Conservation (phyloP, 106 monocot species). For the Allium fistulosum region DNA sequence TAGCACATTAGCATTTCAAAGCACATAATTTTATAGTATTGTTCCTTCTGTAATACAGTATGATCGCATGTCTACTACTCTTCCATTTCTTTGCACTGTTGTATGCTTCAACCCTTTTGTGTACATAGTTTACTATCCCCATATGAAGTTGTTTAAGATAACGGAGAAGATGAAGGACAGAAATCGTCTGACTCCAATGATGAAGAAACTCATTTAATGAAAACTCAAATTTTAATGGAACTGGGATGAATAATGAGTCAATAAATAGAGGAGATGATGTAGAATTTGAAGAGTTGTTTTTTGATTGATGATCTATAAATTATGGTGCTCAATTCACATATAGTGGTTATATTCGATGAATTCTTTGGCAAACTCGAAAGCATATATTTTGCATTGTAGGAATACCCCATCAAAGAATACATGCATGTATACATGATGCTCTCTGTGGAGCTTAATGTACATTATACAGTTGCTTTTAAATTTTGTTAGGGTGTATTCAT, state of each 20-base stretch:
- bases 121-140: no score
- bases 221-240: conserved; percentile 10
- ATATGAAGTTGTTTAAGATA: conserved; percentile 1
- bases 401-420: not conserved
- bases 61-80: no score
- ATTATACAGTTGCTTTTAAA: not conserved
- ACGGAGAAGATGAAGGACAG: conserved; percentile 25
- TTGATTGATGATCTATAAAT: conserved; percentile 31
- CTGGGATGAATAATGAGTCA: conserved; percentile 20
- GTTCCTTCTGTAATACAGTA: no score
- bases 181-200: conserved; percentile 49
- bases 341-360: conserved; percentile 2
- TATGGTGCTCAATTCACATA: conserved; percentile 1
- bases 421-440: not conserved
- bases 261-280: conserved; percentile 31
- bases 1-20: no score
- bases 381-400: not conserved
- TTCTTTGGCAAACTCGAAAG: conserved; percentile 4
- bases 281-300: conserved; percentile 68
- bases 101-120: no score
- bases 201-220: conserved; percentile 21
- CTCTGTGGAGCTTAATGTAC: not conserved
- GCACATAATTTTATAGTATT: no score
- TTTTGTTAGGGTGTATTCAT: not conserved
- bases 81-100: no score